Evolutionary conservation across 768 basidiomycete genomes (phyloP), one percentile per base, ranked within the genome.

Genomic region (Amanita fuliginea): DNA sequence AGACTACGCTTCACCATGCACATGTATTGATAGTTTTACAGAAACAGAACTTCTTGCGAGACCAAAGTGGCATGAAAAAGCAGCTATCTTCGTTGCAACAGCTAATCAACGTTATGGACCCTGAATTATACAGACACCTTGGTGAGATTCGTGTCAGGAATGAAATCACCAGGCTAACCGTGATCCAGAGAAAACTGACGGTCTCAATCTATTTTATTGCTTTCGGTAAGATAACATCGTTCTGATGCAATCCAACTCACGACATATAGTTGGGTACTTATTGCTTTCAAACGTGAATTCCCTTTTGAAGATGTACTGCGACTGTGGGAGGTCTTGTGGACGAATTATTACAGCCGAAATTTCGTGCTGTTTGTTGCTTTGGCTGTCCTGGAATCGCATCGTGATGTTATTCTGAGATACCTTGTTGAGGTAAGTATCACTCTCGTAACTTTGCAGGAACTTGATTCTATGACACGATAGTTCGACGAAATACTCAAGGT

Each of bases 1-100:
- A 70, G 44, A 19, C 51, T 42, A 16, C 19, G 18, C 19, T 18
- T 46, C 6, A 3, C 14, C 2, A 49, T 39, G 30, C 14, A 14
- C 16, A 30, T 32, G 14, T 26, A 36, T 45, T 42, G 14, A 45
- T 54, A 32, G 42, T 14, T 33, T 49, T 52, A 11, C 60, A 96
- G 94, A 89, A 93, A 68, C 78, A 83, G 59, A 98, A 99, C 63
- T 99, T 99, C 65, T 72, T 91, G 34, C 80, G 92, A 5, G 96
- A 99, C 60, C 96, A 99, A 62, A 90, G 86, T 52, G 96, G 96
- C 3, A 99, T 99, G 96, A 94, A 91, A 74, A 83, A 84, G 53
- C 93, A 98, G 59, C 65, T 99, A 21, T 76, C 80, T 22, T 88
- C 86, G 6, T 68, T 99, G 16, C 96, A 98, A 59, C 83, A 95